phyloP scores from a whole-genome alignment of 768 basidiomycete species.

The Hygrophorus russula region DNA sequence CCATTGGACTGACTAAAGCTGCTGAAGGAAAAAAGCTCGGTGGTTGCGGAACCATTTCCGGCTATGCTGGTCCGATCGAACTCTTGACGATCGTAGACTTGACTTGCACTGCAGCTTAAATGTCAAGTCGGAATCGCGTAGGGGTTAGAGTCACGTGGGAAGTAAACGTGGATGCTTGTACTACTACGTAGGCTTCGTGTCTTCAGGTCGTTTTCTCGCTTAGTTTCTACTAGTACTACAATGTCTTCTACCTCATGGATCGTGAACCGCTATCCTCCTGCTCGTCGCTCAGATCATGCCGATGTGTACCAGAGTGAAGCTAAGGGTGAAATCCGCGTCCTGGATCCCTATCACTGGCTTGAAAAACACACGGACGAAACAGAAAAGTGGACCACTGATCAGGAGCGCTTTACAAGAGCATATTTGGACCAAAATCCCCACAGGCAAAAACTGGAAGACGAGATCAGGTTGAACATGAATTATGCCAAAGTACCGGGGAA shows the following conservation, averaged over 20 bases:
- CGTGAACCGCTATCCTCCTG: conserved; percentile 48
- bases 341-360: conserved; percentile 70
- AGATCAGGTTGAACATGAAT: conserved; percentile 35
- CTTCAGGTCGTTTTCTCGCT: conserved; percentile 13
- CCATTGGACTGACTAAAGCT: conserved; percentile 26
- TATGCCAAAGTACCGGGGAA: conserved; percentile 27
- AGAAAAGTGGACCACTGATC: conserved; percentile 49
- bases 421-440: conserved; percentile 59
- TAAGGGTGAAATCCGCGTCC: conserved; percentile 49
- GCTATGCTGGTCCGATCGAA: not conserved
- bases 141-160: too few relatives aligned
- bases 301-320: conserved; percentile 59
- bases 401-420: conserved; percentile 44
- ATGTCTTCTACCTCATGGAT: conserved; percentile 39
- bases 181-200: too few relatives aligned
- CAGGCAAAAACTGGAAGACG: conserved; percentile 42
- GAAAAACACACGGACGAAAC: conserved; percentile 56
- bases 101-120: too few relatives aligned
- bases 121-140: too few relatives aligned
- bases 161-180: too few relatives aligned
- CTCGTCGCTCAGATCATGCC: conserved; percentile 54
- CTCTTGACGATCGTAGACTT: not conserved
- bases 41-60: conserved; percentile 29
- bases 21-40: conserved; percentile 42
- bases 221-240: conserved; percentile 12